A percentile compares a stretch with the other conserved stretches of the same genome.
Conservation (phyloP, 768 basidiomycete genomes). For the Tephrocybe rancida region DNA sequence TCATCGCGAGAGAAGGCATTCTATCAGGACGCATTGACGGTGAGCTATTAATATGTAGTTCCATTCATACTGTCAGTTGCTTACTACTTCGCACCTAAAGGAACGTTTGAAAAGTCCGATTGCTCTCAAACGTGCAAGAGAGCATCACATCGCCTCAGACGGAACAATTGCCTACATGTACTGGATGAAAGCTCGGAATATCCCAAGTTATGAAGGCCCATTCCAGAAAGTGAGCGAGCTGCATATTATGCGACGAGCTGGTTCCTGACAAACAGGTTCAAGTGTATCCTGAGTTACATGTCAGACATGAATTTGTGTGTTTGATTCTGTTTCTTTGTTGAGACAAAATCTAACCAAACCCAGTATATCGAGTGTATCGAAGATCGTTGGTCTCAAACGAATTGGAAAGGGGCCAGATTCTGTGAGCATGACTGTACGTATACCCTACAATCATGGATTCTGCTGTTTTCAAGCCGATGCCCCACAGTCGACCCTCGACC, state of each 20-base stretch:
- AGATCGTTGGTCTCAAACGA: constrained; percentile 55
- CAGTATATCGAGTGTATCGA: constrained; percentile 60
- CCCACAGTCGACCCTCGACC: constrained; percentile 70
- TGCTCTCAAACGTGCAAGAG: constrained; percentile 56
- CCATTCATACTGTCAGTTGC: too few relatives aligned
- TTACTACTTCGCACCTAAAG: constrained; percentile 36
- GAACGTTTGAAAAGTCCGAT: constrained; percentile 72
- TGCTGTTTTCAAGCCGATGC: not conserved
- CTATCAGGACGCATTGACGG: constrained; percentile 31
- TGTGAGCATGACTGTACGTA: constrained; percentile 63
- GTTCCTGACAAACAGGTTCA: not conserved
- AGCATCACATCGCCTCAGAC: constrained; percentile 40
- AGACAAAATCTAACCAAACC: constrained; percentile 5
- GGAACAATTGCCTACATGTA: constrained; percentile 61
- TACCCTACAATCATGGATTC: not conserved
- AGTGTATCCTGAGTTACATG: constrained; percentile 82
- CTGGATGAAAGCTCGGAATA: constrained; percentile 79
- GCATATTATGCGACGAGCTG: not conserved
- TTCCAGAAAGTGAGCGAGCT: constrained; percentile 68
- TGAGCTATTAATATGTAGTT: constrained; percentile 14
- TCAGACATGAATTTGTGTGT: constrained; percentile 81
- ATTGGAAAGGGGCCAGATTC: constrained; percentile 50
- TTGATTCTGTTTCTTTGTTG: not conserved
- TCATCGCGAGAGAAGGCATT: constrained; percentile 35
- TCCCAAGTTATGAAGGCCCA: constrained; percentile 64